Conservation (phyloP, 176 grass and related monocot genomes). For the Otatea glauca region DNA sequence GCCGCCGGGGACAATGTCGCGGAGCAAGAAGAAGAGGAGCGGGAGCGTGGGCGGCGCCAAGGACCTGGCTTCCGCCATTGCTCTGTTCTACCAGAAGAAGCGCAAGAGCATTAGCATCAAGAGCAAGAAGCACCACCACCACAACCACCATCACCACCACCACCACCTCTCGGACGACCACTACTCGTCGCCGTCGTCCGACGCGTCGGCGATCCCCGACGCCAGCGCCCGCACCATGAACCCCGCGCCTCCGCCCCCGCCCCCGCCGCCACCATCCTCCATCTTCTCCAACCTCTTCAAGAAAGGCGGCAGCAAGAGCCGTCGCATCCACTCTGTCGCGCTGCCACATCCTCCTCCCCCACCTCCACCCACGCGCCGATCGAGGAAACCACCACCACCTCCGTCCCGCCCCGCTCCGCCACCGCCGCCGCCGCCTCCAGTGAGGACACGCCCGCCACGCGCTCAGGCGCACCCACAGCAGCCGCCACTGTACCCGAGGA, state of each 20-base stretch:
- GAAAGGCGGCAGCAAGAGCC: conserved; percentile 74
- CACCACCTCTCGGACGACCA: conserved; percentile 56
- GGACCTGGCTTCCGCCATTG: conserved; percentile 82
- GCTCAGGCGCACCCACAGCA: conserved; percentile 38
- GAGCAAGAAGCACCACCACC: conserved; percentile 56
- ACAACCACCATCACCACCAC: conserved; percentile 42
- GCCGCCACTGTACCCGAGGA: conserved; percentile 41
- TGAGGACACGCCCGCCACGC: conserved; percentile 33
- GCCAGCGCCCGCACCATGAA: conserved; percentile 21
- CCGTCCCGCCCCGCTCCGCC: conserved; percentile 39
- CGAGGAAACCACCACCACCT: conserved; percentile 52
- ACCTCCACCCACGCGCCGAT: conserved; percentile 31
- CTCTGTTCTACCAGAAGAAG: conserved; percentile 90
- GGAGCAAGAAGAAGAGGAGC: conserved; percentile 74
- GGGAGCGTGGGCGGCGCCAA: conserved; percentile 83
- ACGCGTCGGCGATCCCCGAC: conserved; percentile 42
- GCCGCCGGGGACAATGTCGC: conserved; percentile 31
- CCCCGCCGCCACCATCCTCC: conserved; percentile 64
- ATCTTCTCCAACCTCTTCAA: conserved; percentile 85
- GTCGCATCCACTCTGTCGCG: conserved; percentile 61
- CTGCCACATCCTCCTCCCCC: conserved; percentile 53
- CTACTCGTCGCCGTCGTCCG: conserved; percentile 52
- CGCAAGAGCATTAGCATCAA: conserved; percentile 69
- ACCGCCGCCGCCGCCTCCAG: conserved; percentile 14
- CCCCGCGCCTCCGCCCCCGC: conserved; percentile 38